phyloP scores from a whole-genome alignment of 768 basidiomycete species.

The Lenzites betulinus region DNA sequence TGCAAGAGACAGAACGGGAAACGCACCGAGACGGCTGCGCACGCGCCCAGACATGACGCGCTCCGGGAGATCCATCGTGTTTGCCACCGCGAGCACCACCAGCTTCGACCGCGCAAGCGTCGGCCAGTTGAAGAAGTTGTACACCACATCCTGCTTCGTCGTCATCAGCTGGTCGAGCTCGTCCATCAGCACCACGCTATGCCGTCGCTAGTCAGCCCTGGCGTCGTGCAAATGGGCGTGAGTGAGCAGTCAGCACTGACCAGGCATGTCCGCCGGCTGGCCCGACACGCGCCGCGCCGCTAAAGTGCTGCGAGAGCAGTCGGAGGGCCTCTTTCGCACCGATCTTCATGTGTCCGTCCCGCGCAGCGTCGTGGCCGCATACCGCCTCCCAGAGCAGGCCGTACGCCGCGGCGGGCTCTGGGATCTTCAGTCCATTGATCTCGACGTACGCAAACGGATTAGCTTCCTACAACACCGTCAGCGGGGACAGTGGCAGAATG shows the following conservation, averaged over 20 bases:
- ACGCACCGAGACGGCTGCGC: constrained; percentile 83
- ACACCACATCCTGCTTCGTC: constrained; percentile 95
- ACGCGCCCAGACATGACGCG: constrained; percentile 91
- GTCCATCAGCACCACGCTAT: constrained; percentile 95
- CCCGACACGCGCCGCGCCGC: constrained; percentile 59
- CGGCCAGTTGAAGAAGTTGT: constrained; percentile 99
- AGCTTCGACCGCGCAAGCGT: constrained; percentile 85
- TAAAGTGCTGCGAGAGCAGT: constrained; percentile 77
- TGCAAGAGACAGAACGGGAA: not conserved
- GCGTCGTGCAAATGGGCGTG: too few species aligned
- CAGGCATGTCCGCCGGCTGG: constrained; percentile 82
- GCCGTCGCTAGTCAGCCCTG: constrained; percentile 1
- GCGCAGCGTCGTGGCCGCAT: constrained; percentile 71
- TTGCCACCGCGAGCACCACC: constrained; percentile 95
- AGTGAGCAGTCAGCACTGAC: constrained; percentile 48
- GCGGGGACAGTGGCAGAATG: not conserved
- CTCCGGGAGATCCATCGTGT: constrained; percentile 98
- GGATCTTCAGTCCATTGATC: constrained; percentile 93
- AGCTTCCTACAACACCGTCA: constrained; percentile 61
- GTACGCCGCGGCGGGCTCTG: constrained; percentile 93
- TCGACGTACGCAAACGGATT: constrained; percentile 96
- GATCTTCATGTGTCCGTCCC: constrained; percentile 64
- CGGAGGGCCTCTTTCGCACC: constrained; percentile 83
- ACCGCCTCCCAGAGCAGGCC: constrained; percentile 90
- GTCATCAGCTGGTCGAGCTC: constrained; percentile 97